Evolutionary conservation across 2,329 filamentous ascomycete species (phyloP).

Genomic region (Botrytis porri): DNA sequence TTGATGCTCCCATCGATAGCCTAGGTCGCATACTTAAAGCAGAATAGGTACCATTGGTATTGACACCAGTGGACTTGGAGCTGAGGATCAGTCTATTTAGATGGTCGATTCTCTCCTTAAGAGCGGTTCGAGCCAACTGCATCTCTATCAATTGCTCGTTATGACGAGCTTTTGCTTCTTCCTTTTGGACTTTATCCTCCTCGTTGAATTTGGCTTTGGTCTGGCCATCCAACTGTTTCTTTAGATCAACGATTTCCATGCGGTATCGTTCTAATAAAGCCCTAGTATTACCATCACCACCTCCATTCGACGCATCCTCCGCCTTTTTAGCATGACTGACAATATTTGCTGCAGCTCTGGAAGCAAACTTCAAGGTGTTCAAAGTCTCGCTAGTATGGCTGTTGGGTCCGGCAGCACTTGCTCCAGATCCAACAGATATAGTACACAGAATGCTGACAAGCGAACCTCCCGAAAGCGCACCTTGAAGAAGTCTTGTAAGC

Average conservation of each 20-base stretch:
- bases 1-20: conserved; percentile 46
- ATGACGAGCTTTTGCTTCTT: conserved; percentile 80
- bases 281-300: conserved; percentile 80
- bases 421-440: conserved; percentile 79
- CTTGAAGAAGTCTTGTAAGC: conserved; percentile 86
- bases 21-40: conserved; percentile 62
- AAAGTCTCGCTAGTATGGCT: conserved; percentile 84
- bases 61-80: conserved; percentile 94
- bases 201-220: conserved; percentile 65
- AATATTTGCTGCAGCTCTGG: conserved; percentile 95
- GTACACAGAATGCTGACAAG: conserved; percentile 97
- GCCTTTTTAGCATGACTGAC: conserved; percentile 95
- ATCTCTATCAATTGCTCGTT: conserved; percentile 99
- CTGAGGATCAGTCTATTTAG: conserved; percentile 91
- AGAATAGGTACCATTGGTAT: conserved; percentile 69
- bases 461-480: conserved; percentile 87
- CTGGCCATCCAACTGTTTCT: conserved; percentile 78
- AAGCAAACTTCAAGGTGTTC: conserved; percentile 96
- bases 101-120: conserved; percentile 97
- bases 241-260: conserved; percentile 74
- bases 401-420: conserved; percentile 66
- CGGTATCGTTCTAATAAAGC: conserved; percentile 90
- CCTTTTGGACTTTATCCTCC: conserved; percentile 69
- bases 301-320: conserved; percentile 73
- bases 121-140: conserved; percentile 89